phyloP scores from a whole-genome alignment of 345 rosid genomes.

The Pelargonium nanum region DNA sequence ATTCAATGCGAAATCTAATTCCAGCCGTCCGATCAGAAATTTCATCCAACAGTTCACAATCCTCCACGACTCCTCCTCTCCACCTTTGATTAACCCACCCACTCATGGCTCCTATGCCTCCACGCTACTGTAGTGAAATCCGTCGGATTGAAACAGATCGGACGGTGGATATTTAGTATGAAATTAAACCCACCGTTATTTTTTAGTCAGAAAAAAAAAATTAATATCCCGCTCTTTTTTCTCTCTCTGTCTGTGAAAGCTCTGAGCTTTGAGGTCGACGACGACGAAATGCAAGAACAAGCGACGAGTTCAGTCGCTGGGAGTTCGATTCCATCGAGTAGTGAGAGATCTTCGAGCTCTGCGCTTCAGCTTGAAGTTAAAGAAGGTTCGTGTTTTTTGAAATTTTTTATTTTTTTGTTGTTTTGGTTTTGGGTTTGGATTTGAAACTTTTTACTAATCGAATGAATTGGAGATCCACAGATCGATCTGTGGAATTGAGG shows the following conservation, averaged over 20 bases:
- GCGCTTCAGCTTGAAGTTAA: conserved; percentile 70
- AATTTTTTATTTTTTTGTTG: no score
- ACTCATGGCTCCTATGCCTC: conserved; percentile 36
- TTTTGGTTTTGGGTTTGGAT: no score
- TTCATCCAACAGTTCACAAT: conserved; percentile 6
- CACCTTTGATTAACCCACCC: conserved; percentile 31
- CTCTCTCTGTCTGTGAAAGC: background rate
- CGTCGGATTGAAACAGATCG: conserved; percentile 31
- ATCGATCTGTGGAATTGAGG: no score
- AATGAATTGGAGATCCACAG: no score
- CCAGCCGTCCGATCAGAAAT: conserved; percentile 24
- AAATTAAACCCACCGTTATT: background rate
- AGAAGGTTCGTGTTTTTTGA: conserved; percentile 44
- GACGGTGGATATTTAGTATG: conserved; percentile 15
- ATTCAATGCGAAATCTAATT: background rate
- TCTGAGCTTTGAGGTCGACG: background rate
- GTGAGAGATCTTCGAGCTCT: conserved; percentile 97
- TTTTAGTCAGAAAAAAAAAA: background rate
- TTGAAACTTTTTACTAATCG: no score
- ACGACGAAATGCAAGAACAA: conserved; percentile 67
- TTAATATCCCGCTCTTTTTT: conserved; percentile 55
- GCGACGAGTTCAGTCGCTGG: conserved; percentile 73
- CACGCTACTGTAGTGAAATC: conserved; percentile 23
- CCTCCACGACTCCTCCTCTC: conserved; percentile 27
- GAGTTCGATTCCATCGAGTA: conserved; percentile 80